Evolutionary conservation across 164 flowering plant genomes (phyloP), one percentile per base, ranked within the genome.

Genomic region (Echeveria elegans): DNA sequence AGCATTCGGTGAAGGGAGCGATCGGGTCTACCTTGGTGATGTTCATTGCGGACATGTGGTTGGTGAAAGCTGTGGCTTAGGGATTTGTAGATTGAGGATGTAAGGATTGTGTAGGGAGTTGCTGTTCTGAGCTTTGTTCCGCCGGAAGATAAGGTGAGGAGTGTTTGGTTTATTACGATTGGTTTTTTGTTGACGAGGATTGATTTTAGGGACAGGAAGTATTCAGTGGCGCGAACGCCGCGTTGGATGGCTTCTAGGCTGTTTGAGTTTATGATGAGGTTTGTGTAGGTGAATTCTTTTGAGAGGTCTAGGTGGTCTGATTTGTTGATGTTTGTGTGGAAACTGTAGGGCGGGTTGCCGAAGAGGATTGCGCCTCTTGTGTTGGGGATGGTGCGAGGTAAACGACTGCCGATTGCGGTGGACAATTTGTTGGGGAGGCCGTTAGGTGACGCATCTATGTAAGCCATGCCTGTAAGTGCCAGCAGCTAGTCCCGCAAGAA

Each of bases 391-490:
- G 80, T 78, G 14, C 72, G 43, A 0, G 67, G 36, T 56, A 83
- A 74, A 19, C 80, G 72, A 15, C 68, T 52, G 6, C 68, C 68
- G n/a, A 80, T 75, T 6, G 79, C 68, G 14, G 78, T 28, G 0
- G 82, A 66, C 41, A 83, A 66, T 24, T 77, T 81, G 0, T 72
- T 53, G 0, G 83, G 85, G 1, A 82, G 58, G 0, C 71, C 67
- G 21, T 75, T 73, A 15, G 43, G 65, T 0, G 77, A 65, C 59
- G 81, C 43, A 2, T 80, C 86, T 9, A 85, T 74, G 1, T 81
- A 82, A 7, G 83, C 82, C 77, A 82, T 79, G 23, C 89, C 87
- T 1, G 48, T 62, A 1, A n/a, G 72, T 77, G 0, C 83, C 84
- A 0, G 40, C 50, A 0, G 89, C 81, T 0, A 85, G 79, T 24